These are phyloP conservation scores for Elsinoe perseae DNA, from an alignment of 2,329 filamentous ascomycete species.

Conservation along the genomic window DNA sequence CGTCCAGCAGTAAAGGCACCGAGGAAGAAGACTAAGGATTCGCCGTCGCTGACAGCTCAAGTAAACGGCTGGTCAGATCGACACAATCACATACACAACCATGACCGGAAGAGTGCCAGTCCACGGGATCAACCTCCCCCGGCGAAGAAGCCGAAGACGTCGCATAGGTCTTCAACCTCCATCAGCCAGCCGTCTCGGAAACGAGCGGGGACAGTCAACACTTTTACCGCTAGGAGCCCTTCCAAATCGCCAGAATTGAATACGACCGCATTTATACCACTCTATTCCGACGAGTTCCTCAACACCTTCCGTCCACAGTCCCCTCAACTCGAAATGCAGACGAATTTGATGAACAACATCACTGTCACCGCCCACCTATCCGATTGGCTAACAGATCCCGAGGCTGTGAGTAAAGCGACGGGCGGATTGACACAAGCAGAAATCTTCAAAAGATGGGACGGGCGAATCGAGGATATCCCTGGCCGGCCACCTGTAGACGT, in stretches of 20 bases:
- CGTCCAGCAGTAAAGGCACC: conserved; percentile 70
- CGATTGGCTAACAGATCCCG: conserved; percentile 68
- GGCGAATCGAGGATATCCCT: conserved; percentile 46
- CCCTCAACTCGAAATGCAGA: conserved; percentile 48
- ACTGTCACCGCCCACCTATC: conserved; percentile 66
- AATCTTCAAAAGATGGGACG: conserved; percentile 59
- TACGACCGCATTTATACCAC: conserved; percentile 23
- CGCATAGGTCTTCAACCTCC: conserved; percentile 71
- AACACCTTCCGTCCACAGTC: conserved; percentile 41
- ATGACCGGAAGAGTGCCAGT: conserved; percentile 43
- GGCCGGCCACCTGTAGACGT: conserved; percentile 46
- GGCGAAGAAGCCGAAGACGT: conserved; percentile 72
- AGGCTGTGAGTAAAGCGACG: conserved; percentile 59
- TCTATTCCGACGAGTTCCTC: conserved; percentile 55
- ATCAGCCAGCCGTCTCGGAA: conserved; percentile 60
- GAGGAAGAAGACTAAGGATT: conserved; percentile 79
- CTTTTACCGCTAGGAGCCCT: conserved; percentile 59
- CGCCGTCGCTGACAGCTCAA: conserved; percentile 46
- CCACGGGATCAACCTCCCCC: conserved; percentile 51
- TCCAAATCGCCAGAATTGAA: conserved; percentile 63
- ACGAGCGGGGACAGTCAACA: conserved; percentile 49
- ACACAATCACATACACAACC: conserved; percentile 34
- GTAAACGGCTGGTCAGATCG: conserved; percentile 60
- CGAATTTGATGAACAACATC: conserved; percentile 72
- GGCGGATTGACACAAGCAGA: conserved; percentile 56